phyloP scores from a whole-genome alignment of 257 asterid species.

The Capsicum pubescens region DNA sequence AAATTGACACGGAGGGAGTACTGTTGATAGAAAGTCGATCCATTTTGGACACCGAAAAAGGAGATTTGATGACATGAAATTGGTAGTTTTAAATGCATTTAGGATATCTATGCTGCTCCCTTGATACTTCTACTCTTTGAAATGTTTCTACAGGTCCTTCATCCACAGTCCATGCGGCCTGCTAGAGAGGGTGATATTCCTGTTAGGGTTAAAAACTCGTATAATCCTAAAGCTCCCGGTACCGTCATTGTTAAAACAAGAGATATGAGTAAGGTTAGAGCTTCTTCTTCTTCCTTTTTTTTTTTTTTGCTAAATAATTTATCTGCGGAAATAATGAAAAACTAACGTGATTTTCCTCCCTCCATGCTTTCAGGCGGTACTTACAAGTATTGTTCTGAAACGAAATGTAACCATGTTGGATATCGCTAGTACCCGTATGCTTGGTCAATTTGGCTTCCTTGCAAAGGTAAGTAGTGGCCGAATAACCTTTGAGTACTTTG shows the following conservation, averaged over 20 bases:
- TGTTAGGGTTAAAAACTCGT: slow-evolving; percentile 90
- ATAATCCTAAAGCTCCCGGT: slow-evolving; percentile 91
- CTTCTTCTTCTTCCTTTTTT: neutral
- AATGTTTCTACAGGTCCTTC: slow-evolving; percentile 65
- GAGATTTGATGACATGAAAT: neutral
- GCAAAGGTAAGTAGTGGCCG: slow-evolving; percentile 62
- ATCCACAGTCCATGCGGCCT: slow-evolving; percentile 97
- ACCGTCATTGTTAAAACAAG: slow-evolving; percentile 78
- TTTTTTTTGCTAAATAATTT: slow-evolving; percentile 14
- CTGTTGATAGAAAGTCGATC: neutral
- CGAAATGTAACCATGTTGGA: slow-evolving; percentile 91
- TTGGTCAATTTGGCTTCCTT: slow-evolving; percentile 92
- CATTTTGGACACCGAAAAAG: neutral
- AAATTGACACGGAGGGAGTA: no score
- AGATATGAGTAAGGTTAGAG: slow-evolving; percentile 78
- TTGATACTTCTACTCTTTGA: neutral
- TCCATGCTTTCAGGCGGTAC: slow-evolving; percentile 65
- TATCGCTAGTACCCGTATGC: slow-evolving; percentile 91
- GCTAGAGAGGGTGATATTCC: slow-evolving; percentile 96
- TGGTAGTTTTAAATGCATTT: neutral
- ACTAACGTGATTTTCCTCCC: slow-evolving; percentile 23
- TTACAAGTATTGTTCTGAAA: slow-evolving; percentile 92
- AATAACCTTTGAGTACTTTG: neutral
- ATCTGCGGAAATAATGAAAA: slow-evolving; percentile 18
- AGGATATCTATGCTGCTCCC: neutral